These are phyloP conservation scores for Plasmopara halstedii DNA, from an alignment of 352 stramenopile species.

Conservation along the genomic window DNA sequence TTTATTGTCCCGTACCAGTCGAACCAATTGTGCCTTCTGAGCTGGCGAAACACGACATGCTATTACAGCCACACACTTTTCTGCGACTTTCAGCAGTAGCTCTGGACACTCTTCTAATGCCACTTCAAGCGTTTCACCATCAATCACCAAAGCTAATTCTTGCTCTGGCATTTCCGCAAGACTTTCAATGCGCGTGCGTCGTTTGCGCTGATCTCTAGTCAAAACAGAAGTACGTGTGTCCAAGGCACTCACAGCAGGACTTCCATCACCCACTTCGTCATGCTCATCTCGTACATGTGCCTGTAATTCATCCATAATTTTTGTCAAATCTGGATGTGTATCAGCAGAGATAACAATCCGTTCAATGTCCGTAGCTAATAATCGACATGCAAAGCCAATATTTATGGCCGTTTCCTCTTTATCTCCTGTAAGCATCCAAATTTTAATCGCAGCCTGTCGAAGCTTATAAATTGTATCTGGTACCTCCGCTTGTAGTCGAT, in stretches of 20 bases:
- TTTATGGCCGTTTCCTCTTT: slow-evolving; percentile 95
- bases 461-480: slow-evolving; percentile 89
- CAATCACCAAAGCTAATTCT: slow-evolving; percentile 65
- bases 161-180: slow-evolving; percentile 36
- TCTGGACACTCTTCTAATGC: slow-evolving; percentile 68
- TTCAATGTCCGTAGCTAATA: slow-evolving; percentile 91
- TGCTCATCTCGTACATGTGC: slow-evolving; percentile 24
- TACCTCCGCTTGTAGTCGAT: slow-evolving; percentile 89
- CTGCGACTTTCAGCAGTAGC: slow-evolving; percentile 62
- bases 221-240: too few relatives aligned
- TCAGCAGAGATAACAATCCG: slow-evolving; percentile 75
- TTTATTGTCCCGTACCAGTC: slow-evolving; percentile 87
- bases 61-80: slow-evolving; percentile 87
- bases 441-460: slow-evolving; percentile 88
- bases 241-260: neutral
- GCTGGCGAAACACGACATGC: slow-evolving; percentile 89
- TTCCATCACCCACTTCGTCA: neutral
- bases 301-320: slow-evolving; percentile 61
- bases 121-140: slow-evolving; percentile 75
- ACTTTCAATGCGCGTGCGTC: slow-evolving; percentile 61
- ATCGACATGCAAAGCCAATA: slow-evolving; percentile 90
- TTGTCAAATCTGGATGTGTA: slow-evolving; percentile 53
- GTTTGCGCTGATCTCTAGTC: slow-evolving; percentile 22
- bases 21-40: slow-evolving; percentile 92
- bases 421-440: slow-evolving; percentile 94